These are phyloP conservation scores for Trichophyton verrucosum DNA, from an alignment of 2,329 filamentous ascomycete genomes.

Conservation along the genomic window DNA sequence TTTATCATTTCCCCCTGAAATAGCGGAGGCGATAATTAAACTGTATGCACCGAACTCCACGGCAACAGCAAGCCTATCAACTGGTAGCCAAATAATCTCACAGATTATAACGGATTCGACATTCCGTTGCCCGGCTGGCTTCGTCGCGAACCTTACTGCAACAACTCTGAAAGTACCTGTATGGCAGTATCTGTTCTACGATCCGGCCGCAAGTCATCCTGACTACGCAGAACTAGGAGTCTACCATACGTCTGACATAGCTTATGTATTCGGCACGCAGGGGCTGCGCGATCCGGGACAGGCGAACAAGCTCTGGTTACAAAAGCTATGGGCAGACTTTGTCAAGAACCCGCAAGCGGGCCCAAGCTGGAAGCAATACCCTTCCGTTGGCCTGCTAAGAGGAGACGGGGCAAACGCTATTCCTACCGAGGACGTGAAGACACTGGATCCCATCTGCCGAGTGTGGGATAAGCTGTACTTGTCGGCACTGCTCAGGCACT, in stretches of 20 bases:
- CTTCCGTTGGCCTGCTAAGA: background rate
- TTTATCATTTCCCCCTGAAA: background rate
- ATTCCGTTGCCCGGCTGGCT: constrained; percentile 13
- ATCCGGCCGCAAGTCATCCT: constrained; percentile 23
- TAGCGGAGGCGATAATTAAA: background rate
- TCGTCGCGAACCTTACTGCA: background rate
- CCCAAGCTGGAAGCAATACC: constrained; percentile 22
- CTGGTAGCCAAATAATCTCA: background rate
- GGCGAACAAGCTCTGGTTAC: constrained; percentile 23
- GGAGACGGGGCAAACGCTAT: background rate
- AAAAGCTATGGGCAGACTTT: constrained; percentile 25
- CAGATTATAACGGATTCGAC: constrained; percentile 23
- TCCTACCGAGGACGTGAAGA: background rate
- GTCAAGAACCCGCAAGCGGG: constrained; percentile 26
- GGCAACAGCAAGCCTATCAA: background rate
- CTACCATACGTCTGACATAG: constrained; percentile 26
- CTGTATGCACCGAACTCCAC: background rate
- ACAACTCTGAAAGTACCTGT: constrained; percentile 6
- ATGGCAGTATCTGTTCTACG: constrained; percentile 30
- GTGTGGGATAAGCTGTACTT: background rate
- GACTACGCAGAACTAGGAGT: constrained; percentile 20
- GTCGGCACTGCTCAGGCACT: background rate
- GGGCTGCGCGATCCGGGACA: constrained; percentile 11
- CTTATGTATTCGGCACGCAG: constrained; percentile 26
- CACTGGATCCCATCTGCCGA: background rate